Base-by-base conservation (phyloP, 441 rosid genomes). In the Rhodomyrtus psidioides region DNA sequence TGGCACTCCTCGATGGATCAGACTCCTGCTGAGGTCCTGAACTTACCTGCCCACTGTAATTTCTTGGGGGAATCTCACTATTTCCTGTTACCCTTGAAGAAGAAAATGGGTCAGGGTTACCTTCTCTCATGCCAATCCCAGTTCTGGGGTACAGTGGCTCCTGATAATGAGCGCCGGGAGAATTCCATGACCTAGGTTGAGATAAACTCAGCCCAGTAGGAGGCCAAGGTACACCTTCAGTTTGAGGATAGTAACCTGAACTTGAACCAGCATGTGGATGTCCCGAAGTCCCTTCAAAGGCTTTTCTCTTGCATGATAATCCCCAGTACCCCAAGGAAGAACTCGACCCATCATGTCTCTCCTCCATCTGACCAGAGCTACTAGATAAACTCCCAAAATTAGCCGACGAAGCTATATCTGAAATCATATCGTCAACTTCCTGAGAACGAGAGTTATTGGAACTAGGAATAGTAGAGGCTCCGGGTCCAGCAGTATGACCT, bases 291-390 rank as follows among this genome's bases (percentile, higher is more conserved):
- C 96, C 99, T 90, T 96, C 98, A 88, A 94, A 94, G 83, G 96
- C 93, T 92, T 91, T 96, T 91, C 98, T 93, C 91, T 96, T 95
- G 97, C 97, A 93, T 54, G 99, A 95, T 62, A 88, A 90, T 86
- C 95, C 95, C 97, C 96, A 94, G 88, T 89, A 87, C 83, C 93
- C 93, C 82, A 92, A 59, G 49, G 98, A 90, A 60, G 95, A 89
- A 81, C 91, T 89, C 7, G 93, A 88, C 56, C 92, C 93, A 83
- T 89, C 91, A 84, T 86, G 87, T 56, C 88, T 91, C 86, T 93
- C 97, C 62, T 94, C 98, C 83, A 91, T 85, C 85, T 87, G 92
- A 87, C 90, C 90, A 51, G 95, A 90, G 92, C 88, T 92, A 88
- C 94, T 94, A 82, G 93, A 90, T 85, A 94, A 93, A 89, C 89